Percentiles rank a stretch among this genome's conserved stretches.
Evolutionary conservation across 441 rosid species (phyloP).

Genomic region (Pelargonium citronellum): DNA sequence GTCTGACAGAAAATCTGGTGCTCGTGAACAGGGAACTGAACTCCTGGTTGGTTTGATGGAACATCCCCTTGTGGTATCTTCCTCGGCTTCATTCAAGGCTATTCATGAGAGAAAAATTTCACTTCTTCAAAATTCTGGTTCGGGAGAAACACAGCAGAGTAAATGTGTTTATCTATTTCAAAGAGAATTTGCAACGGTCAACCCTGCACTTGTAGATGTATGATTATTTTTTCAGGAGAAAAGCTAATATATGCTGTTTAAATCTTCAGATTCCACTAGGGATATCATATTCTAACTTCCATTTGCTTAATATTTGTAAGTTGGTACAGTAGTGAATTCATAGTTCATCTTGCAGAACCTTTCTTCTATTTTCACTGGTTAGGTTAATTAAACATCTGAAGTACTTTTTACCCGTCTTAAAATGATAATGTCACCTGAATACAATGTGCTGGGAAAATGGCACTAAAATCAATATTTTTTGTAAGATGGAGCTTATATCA

Average conservation of each 20-base stretch:
- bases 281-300: not conserved
- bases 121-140: slow-evolving; percentile 20
- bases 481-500: too few relatives aligned
- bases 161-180: slow-evolving; percentile 66
- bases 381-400: not conserved
- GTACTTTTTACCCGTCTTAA: not conserved
- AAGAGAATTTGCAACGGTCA: slow-evolving; percentile 66
- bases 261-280: not conserved
- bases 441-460: not conserved
- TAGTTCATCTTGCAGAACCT: not conserved
- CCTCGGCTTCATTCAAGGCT: slow-evolving; percentile 45
- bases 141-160: slow-evolving; percentile 22
- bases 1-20: not conserved
- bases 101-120: slow-evolving; percentile 41
- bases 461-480: not conserved
- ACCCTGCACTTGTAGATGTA: slow-evolving; percentile 65
- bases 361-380: not conserved
- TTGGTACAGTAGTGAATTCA: not conserved
- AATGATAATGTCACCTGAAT: too few relatives aligned
- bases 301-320: not conserved
- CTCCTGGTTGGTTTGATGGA: slow-evolving; percentile 43
- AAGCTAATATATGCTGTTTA: not conserved
- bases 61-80: slow-evolving; percentile 44
- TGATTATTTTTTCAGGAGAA: not conserved
- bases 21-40: slow-evolving; percentile 39